A percentile compares a stretch with the other conserved stretches of the same genome.
Conservation (phyloP, 2,329 filamentous ascomycete species). For the Aphanocladium album region DNA sequence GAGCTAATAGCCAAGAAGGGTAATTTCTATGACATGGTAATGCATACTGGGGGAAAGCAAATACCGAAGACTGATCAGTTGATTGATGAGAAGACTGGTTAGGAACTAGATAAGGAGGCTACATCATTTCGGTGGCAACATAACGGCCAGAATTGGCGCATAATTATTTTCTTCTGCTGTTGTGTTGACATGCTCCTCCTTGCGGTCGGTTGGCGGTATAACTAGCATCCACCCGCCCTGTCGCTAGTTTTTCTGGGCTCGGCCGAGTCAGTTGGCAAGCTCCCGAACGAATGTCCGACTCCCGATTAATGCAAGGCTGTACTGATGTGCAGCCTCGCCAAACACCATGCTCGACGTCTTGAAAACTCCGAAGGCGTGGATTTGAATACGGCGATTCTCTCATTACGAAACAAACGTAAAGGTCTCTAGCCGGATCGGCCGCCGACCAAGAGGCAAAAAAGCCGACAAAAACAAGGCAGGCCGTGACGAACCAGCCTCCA, state of each 20-base stretch:
- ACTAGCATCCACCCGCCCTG: too few relatives aligned
- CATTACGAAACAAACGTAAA: too few relatives aligned
- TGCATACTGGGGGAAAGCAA: constrained; percentile 34
- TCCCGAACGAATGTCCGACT: neutral
- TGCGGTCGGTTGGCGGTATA: too few relatives aligned
- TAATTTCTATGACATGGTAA: constrained; percentile 41
- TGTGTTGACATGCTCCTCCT: too few relatives aligned
- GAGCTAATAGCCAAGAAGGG: constrained; percentile 34
- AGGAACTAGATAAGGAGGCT: too few relatives aligned
- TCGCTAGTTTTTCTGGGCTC: neutral
- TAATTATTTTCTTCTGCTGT: too few relatives aligned
- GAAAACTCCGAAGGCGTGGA: too few relatives aligned
- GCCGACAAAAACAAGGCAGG: neutral
- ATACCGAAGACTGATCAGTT: too few relatives aligned
- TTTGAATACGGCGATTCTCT: too few relatives aligned
- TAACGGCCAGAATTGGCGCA: too few relatives aligned
- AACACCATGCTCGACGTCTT: neutral
- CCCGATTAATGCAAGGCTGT: neutral
- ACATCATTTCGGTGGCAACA: too few relatives aligned
- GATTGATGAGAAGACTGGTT: too few relatives aligned
- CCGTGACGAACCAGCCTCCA: neutral
- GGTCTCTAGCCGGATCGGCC: neutral
- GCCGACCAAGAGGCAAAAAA: neutral
- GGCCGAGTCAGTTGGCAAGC: neutral
- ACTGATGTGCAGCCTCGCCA: neutral